Evolutionary conservation across 1,284 basidiomycete genomes (phyloP), one percentile per base, ranked within the genome.

Genomic region (Waitea zeae): DNA sequence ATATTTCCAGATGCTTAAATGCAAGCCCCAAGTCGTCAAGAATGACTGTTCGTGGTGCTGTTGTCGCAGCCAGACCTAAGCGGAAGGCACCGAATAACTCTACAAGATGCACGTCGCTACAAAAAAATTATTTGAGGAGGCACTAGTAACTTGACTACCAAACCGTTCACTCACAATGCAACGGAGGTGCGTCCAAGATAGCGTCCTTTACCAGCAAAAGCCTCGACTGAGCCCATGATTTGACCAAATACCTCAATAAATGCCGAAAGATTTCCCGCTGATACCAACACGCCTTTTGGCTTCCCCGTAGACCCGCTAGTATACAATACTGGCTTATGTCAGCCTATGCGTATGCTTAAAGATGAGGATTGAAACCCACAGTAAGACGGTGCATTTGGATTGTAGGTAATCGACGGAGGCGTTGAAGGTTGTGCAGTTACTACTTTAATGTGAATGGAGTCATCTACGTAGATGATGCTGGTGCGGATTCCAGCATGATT

Each of bases 1-100:
- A 9, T 7, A 26, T 26, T n/a, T 26, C 24, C 24, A 26, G 24
- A 7, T 26, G 7, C n/a, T 26, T 7, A 7, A 26, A 26, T 26
- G 24, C n/a, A 9, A 9, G 7, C 7, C 24, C 24, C 24, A 26
- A 26, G 24, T 26, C 24, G n/a, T 26, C 24, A 9, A 26, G 24
- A n/a, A 26, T 26, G n/a, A 26, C n/a, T 7, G 24, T 9, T 26
- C 24, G 42, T 2, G 49, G 45, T 17, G 46, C 49, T 2, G 46
- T 50, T 19, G 50, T 49, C 30, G 51, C 42, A 3, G 49, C 47
- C 6, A 46, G 47, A 5, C 52, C 52, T 7, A 42, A 38, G 1
- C 44, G 40, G 14, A 52, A 34, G 12, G 52, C 44, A 11, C 49
- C 42, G 35, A 52, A 47, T 20, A 46, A 41, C 41, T 54, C 52